Evolutionary conservation across 345 rosid genomes (phyloP), one percentile per base, ranked within the genome.

Genomic region (Arabidopsis suecica): DNA sequence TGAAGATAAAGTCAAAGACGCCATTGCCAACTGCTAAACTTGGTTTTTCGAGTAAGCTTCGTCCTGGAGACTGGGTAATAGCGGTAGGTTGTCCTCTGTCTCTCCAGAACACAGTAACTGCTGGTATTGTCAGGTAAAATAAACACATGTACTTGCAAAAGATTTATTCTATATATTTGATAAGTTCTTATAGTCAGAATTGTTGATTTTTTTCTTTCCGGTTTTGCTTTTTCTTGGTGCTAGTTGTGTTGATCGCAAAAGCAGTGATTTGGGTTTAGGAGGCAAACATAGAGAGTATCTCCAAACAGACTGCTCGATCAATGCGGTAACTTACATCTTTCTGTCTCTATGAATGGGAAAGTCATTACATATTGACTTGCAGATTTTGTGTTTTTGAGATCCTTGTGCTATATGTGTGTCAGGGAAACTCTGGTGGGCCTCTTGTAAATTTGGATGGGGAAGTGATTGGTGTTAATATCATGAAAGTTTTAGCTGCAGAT

Each of bases 391-490:
- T 13, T 22, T 18, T 45, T 44, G n/a, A 1, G 28, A 7, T 48
- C 22, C 51, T 68, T 58, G 5, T 80, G 32, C 20, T 45, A 36
- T 65, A 42, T 72, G 16, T 66, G 57, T 40, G 38, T 50, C 25
- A 94, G 97, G 98, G 98, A 79, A 94, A 91, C 84, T 91, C 96
- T 59, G 98, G 97, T 60, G 97, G 98, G 6, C 98, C 98, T 13
- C 89, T 94, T 71, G 90, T 91, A 58, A 88, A 94, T 84, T 65
- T 88, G 73, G 97, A 91, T 79, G 98, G 98, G 73, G 95, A 94
- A 84, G 84, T 94, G 44, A 71, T 94, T 32, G 97, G 98, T 70
- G 87, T 94, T 36, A 94, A 94, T 74, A 90, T 83, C 50, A 87
- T 91, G 96, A 94, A 91, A 88, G 86, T 86, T 18, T 18, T 79